Conservation (phyloP, 1,284 basidiomycete genomes). For the Tylopilus sp. region DNA sequence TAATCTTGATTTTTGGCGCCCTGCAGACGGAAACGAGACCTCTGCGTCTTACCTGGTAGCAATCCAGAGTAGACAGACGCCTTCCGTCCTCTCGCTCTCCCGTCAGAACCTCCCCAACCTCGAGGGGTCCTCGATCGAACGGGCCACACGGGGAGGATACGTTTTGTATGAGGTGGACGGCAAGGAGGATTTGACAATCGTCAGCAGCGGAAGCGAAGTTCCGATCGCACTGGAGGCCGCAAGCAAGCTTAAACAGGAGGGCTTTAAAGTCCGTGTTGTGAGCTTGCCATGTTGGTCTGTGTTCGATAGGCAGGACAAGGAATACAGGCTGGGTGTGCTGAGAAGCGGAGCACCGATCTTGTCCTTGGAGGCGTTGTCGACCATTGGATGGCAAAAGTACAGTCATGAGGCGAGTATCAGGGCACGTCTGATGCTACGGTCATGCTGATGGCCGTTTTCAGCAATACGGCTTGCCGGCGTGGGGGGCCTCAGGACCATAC, state of each 20-base stretch:
- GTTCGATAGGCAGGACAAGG: slow-evolving; percentile 80
- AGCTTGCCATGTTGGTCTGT: slow-evolving; percentile 88
- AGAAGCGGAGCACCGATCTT: slow-evolving; percentile 87
- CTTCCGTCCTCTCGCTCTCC: slow-evolving; percentile 85
- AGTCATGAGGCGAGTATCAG: slow-evolving; percentile 66
- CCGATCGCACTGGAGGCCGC: slow-evolving; percentile 83
- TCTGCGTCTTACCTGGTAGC: slow-evolving; percentile 87
- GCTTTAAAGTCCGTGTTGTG: slow-evolving; percentile 80
- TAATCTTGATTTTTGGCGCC: slow-evolving; percentile 89
- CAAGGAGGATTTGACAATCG: slow-evolving; percentile 79
- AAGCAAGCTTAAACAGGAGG: slow-evolving; percentile 68
- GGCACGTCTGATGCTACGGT: background rate
- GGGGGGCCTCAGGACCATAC: slow-evolving; percentile 90
- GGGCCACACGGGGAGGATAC: slow-evolving; percentile 84
- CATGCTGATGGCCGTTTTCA: slow-evolving; percentile 24
- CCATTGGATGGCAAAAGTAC: slow-evolving; percentile 82
- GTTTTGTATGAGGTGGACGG: slow-evolving; percentile 74
- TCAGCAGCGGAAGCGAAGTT: slow-evolving; percentile 88
- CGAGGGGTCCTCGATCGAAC: slow-evolving; percentile 83
- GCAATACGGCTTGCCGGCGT: slow-evolving; percentile 76
- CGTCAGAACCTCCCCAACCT: slow-evolving; percentile 94
- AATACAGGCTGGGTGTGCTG: slow-evolving; percentile 82
- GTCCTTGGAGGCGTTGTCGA: slow-evolving; percentile 83
- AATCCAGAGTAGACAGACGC: slow-evolving; percentile 69
- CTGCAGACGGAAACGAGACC: slow-evolving; percentile 93